Evolutionary conservation across 192 early-diverging fungal species (phyloP).

Genomic region (Coemansia sp.): DNA sequence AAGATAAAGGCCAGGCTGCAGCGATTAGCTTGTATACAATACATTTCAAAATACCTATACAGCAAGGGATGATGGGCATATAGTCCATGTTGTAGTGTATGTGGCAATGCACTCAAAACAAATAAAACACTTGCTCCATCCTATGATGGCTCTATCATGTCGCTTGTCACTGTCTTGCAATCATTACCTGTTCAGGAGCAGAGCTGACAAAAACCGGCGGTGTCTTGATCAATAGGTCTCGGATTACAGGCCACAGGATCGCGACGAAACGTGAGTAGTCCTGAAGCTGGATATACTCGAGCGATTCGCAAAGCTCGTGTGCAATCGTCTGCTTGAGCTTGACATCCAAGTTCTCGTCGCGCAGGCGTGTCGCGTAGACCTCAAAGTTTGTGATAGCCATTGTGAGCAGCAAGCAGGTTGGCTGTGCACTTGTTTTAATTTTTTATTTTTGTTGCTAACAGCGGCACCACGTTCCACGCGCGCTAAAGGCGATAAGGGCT

Average conservation of each 20-base stretch:
- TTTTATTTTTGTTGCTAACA: not conserved
- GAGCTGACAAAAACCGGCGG: slow-evolving; percentile 73
- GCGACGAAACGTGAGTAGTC: slow-evolving; percentile 81
- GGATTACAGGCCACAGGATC: slow-evolving; percentile 81
- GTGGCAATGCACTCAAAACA: too few relatives aligned
- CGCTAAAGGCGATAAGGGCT: not conserved
- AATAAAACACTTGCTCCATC: too few relatives aligned
- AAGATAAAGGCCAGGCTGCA: not conserved
- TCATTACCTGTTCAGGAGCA: slow-evolving; percentile 66
- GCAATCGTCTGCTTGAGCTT: slow-evolving; percentile 79
- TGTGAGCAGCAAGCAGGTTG: not conserved
- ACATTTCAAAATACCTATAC: too few relatives aligned
- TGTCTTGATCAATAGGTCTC: slow-evolving; percentile 68
- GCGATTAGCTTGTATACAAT: not conserved
- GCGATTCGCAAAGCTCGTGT: slow-evolving; percentile 83
- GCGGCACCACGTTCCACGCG: not conserved
- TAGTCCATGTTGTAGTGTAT: too few relatives aligned
- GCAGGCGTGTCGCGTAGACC: slow-evolving; percentile 56
- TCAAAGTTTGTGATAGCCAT: slow-evolving; percentile 58
- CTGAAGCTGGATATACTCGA: slow-evolving; percentile 84
- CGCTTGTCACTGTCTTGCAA: not conserved
- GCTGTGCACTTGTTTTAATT: not conserved
- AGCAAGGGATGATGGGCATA: not conserved
- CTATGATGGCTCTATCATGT: not conserved
- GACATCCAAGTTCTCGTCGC: slow-evolving; percentile 54